Base-by-base conservation (phyloP, 768 basidiomycete genomes). In the Grammothele lineata region DNA sequence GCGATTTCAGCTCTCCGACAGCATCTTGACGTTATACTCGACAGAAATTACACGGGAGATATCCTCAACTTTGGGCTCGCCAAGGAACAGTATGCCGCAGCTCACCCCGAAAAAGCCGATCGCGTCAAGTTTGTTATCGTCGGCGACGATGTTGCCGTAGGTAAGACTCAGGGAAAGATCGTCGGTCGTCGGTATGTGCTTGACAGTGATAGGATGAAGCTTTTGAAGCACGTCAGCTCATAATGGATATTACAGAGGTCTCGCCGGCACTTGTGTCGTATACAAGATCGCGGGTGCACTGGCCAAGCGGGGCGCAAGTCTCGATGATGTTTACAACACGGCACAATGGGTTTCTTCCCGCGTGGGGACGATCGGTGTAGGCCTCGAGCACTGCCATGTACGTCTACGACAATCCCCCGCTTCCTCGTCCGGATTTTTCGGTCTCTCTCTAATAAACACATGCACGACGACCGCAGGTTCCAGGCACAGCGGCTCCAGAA, bases 241-340 rank as follows among this genome's bases (percentile, higher is more conserved):
- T 15, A 8, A 8, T 9, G 15, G 15, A 32, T 8, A 12, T 17
- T 17, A 27, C 42, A 90, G 92, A 59, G 90, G 90, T 34, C 76
- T 91, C 10, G 87, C 88, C 0, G 88, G 88, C 2, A 86, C 85
- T 4, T 80, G 86, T 4, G 68, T 92, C 18, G 87, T 92, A 1
- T 94, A 94, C 74, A 95, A 95, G 68, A 84, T 93, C 45, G 87
- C 90, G 9, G 92, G 92, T 35, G 91, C 90, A 4, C 70, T 92
- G 15, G 85, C 92, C 0, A 64, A 78, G 21, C 68, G 73, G 14
- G 89, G 88, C 5, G 85, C 73, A 15, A 67, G 67, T 43, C 78
- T 94, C 24, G 75, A 87, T 33, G 75, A 85, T 40, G 85, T 94
- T 5, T 76, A 84, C 60, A 59, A 67, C 36, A 61, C 82, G 14